These are phyloP conservation scores for Blastobotrys petasosporus DNA, from an alignment of 1,139 yeast genomes.

Conservation along the genomic window DNA sequence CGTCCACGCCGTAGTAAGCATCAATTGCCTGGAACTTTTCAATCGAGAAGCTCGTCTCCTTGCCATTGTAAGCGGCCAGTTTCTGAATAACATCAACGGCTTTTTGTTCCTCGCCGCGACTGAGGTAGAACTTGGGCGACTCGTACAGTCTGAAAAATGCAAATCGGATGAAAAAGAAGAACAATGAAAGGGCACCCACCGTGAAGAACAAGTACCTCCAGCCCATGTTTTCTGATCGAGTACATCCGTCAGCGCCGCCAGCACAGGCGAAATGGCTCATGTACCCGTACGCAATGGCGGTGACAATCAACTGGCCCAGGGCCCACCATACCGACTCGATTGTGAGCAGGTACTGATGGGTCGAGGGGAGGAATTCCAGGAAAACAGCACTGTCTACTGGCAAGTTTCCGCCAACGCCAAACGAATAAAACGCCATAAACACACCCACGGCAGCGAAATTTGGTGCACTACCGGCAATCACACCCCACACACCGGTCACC, in stretches of 20 bases:
- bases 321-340: conserved; percentile 57
- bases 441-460: conserved; percentile 41
- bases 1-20: conserved; percentile 1
- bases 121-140: conserved; percentile 50
- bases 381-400: conserved; percentile 57
- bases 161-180: conserved; percentile 43
- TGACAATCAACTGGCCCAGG: conserved; percentile 51
- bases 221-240: conserved; percentile 45
- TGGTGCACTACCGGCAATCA: conserved; percentile 48
- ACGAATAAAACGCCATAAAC: conserved; percentile 37
- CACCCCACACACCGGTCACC: conserved; percentile 47
- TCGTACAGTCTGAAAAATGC: conserved; percentile 44
- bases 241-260: conserved; percentile 36
- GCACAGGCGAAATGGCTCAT: conserved; percentile 40
- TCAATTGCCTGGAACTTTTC: conserved; percentile 42
- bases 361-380: conserved; percentile 49
- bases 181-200: conserved; percentile 47
- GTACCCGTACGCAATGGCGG: conserved; percentile 49
- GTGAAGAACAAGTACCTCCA: conserved; percentile 54
- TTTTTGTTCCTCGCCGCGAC: conserved; percentile 47
- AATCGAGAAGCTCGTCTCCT: conserved; percentile 41
- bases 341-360: conserved; percentile 48
- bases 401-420: conserved; percentile 50
- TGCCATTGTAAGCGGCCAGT: conserved; percentile 19
- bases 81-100: conserved; percentile 27